Evolutionary conservation across 164 flowering plant species (phyloP).

Genomic region (Cinnamomum chago): DNA sequence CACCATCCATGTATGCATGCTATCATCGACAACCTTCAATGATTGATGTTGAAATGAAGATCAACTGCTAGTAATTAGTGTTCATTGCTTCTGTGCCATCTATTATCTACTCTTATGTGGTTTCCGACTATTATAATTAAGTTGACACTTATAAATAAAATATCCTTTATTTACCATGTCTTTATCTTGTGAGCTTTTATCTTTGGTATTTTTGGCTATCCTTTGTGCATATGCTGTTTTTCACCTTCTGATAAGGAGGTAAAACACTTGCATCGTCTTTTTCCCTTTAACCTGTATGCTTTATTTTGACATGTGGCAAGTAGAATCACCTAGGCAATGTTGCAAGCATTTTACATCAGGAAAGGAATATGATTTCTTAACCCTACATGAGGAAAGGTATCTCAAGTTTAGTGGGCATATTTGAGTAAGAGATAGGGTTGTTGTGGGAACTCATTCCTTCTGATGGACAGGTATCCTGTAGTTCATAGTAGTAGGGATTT

Average conservation of each 20-base stretch:
- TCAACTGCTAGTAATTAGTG: background rate
- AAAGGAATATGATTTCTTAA: conserved; percentile 18
- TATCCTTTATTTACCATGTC: no score
- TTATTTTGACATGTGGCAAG: conserved; percentile 17
- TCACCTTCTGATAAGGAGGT: background rate
- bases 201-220: no score
- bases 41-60: background rate
- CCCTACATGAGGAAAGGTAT: conserved; percentile 34
- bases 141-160: no score
- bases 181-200: no score
- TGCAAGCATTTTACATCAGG: conserved; percentile 22
- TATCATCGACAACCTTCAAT: background rate
- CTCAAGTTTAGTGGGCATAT: conserved; percentile 2
- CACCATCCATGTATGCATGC: background rate
- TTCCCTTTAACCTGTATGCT: conserved; percentile 1
- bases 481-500: conserved; percentile 20
- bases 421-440: background rate
- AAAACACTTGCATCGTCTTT: background rate
- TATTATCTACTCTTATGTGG: background rate
- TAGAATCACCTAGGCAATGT: conserved; percentile 32
- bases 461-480: conserved; percentile 28
- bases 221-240: background rate
- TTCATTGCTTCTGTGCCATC: background rate
- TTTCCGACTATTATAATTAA: no score
- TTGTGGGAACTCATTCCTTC: conserved; percentile 5